phyloP scores from a whole-genome alignment of 345 rosid genomes.

The Adansonia digitata region DNA sequence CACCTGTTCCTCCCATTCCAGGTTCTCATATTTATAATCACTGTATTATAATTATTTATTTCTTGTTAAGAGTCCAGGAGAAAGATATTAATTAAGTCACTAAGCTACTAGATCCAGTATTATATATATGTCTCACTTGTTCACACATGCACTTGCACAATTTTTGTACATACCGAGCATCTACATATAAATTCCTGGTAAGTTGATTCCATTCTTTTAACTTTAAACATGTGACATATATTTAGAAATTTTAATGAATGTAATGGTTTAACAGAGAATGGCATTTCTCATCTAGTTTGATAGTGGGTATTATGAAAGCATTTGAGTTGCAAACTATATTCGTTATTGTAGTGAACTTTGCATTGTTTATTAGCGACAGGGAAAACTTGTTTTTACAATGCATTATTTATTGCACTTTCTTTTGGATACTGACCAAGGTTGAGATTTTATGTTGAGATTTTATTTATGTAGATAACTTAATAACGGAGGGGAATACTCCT shows the following conservation, averaged over 20 bases:
- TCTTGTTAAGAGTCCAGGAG: neutral
- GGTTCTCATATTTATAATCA: constrained; percentile 35
- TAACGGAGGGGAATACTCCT: constrained; percentile 33
- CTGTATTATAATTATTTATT: neutral
- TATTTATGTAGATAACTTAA: constrained; percentile 42
- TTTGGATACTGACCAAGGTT: neutral
- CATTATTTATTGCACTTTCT: neutral
- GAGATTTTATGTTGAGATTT: no score
- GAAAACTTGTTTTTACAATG: neutral
- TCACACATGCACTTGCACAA: neutral
- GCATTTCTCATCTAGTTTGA: neutral
- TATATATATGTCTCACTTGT: neutral
- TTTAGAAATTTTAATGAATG: neutral
- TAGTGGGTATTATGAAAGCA: neutral
- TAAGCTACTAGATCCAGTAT: no score
- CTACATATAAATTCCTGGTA: neutral
- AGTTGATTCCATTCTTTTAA: neutral
- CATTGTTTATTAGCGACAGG: neutral
- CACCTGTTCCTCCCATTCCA: constrained; percentile 61
- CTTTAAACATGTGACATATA: neutral
- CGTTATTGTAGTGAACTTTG: neutral
- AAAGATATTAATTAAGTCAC: neutral
- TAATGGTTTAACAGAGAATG: neutral
- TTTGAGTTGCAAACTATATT: neutral
- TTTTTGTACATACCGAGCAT: neutral